Evolutionary conservation across 352 stramenopile species (phyloP), one percentile per base, ranked within the genome.

Genomic region (Globisporangium ultimum): DNA sequence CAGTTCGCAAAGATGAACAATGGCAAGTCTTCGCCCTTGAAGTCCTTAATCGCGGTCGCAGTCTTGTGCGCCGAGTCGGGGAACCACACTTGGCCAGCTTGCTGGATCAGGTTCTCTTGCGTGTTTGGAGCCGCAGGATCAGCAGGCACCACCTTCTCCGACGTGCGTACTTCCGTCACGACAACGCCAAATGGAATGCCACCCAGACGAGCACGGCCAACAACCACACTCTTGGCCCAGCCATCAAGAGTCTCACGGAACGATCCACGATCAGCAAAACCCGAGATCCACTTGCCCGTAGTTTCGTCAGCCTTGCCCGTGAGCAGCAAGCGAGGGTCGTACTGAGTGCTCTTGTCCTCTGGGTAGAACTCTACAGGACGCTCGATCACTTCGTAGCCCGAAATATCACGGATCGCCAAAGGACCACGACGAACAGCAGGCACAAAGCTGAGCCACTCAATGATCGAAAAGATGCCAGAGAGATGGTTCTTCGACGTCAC

Each of bases 1-100:
- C 98, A 99, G 85, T 99, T 99, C 43, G 97, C 97, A 59, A 99
- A 97, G 57, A 99, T 98, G 61, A 99, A 99, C 18, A 99, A 78
- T 58, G 98, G 98, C 47, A 99, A 79, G 65, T 99, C 97, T 72
- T 99, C 98, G 22, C 93, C 95, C 65, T 98, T 88, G 76, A 99
- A 99, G 85, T 99, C 98, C 61, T 94, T 93, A 78, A 99, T 99
- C 28, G 98, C 98, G 63, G 98, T 98, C 22, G 98, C 97, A 36
- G 98, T 99, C 87, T 99, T 99, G 90, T 99, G 98, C 18, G 97
- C 97, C 66, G 96, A 99, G 80, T 99, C 98, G 0, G 98, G 98
- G 86, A 99, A 99, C 98, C 98, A 99, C 46, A 99, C 98, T 67
- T 98, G 97, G 48, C 98, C 97, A 57, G 97, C 97, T 75, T 99